A percentile compares a stretch with the other conserved stretches of the same genome.
Conservation (phyloP, 345 rosid genomes). For the Acer campestre region DNA sequence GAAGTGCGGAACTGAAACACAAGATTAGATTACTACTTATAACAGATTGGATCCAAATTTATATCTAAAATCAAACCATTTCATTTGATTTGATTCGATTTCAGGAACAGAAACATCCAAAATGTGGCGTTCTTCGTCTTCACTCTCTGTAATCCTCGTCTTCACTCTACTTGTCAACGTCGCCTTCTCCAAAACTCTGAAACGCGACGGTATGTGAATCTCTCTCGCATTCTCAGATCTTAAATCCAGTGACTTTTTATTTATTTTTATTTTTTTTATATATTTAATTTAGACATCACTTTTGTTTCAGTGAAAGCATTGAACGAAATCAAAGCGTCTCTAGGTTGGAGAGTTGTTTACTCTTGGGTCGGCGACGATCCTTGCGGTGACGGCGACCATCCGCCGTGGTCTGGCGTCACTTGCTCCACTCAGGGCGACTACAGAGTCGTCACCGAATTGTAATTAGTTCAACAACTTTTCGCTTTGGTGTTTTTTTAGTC, state of each 20-base stretch:
- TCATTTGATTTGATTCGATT: background rate
- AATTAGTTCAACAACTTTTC: conserved; percentile 16
- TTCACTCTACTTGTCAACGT: conserved; percentile 33
- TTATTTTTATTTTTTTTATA: background rate
- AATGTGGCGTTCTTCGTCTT: conserved; percentile 24
- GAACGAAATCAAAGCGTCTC: conserved; percentile 93
- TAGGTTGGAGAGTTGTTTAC: conserved; percentile 97
- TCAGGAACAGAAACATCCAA: background rate
- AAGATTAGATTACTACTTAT: too few relatives aligned
- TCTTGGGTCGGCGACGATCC: conserved; percentile 99
- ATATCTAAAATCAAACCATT: background rate
- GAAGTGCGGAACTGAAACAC: too few relatives aligned
- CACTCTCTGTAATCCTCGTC: conserved; percentile 26
- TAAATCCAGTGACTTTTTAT: background rate
- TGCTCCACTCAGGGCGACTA: conserved; percentile 90
- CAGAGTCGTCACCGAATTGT: conserved; percentile 88
- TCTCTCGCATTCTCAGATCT: background rate
- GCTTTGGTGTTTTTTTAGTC: background rate
- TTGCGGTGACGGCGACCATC: conserved; percentile 86
- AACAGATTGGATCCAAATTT: background rate
- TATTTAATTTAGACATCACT: background rate
- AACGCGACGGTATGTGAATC: conserved; percentile 45
- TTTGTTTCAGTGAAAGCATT: conserved; percentile 76
- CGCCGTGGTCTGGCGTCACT: conserved; percentile 95
- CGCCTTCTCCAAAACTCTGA: conserved; percentile 57